Evolutionary conservation across 768 basidiomycete genomes (phyloP).

Genomic region (Russula brevipes): DNA sequence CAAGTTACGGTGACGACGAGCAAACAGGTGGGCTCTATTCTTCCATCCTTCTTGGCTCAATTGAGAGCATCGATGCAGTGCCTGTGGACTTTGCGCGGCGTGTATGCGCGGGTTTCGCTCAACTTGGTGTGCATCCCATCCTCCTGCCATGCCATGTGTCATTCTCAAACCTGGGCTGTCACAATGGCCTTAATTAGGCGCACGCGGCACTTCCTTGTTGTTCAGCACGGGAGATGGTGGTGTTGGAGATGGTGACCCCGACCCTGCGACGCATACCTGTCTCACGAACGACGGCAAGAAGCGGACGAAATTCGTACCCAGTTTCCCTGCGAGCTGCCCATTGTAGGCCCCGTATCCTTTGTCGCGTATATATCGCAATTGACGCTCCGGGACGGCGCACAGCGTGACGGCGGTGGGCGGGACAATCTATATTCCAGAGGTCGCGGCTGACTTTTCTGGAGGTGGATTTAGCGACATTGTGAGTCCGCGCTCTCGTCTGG

Average conservation of each 20-base stretch:
- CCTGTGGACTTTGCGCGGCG: slow-evolving; percentile 54
- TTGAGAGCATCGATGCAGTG: slow-evolving; percentile 35
- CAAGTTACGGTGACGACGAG: slow-evolving; percentile 69
- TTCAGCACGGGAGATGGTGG: slow-evolving; percentile 71
- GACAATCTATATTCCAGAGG: slow-evolving; percentile 54
- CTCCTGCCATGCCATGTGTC: neutral
- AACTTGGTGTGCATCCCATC: slow-evolving; percentile 42
- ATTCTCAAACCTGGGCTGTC: neutral
- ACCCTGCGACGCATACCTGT: slow-evolving; percentile 54
- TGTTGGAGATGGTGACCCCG: slow-evolving; percentile 55
- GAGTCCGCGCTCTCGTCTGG: slow-evolving; percentile 24
- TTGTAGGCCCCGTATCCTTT: slow-evolving; percentile 28
- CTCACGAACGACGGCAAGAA: slow-evolving; percentile 55
- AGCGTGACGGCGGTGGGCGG: slow-evolving; percentile 65
- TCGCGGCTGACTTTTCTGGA: slow-evolving; percentile 55
- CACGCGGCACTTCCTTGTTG: slow-evolving; percentile 58
- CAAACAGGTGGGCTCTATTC: slow-evolving; percentile 48
- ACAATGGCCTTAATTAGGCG: slow-evolving; percentile 36
- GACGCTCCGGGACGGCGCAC: slow-evolving; percentile 30
- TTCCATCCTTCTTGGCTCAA: slow-evolving; percentile 31
- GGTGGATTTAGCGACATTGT: slow-evolving; percentile 73
- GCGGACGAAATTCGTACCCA: slow-evolving; percentile 43
- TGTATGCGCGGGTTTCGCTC: slow-evolving; percentile 55
- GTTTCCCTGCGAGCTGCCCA: slow-evolving; percentile 54
- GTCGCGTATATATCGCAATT: neutral